Conservation (phyloP, 2,329 filamentous ascomycete genomes). For the Cladosporium sp. region DNA sequence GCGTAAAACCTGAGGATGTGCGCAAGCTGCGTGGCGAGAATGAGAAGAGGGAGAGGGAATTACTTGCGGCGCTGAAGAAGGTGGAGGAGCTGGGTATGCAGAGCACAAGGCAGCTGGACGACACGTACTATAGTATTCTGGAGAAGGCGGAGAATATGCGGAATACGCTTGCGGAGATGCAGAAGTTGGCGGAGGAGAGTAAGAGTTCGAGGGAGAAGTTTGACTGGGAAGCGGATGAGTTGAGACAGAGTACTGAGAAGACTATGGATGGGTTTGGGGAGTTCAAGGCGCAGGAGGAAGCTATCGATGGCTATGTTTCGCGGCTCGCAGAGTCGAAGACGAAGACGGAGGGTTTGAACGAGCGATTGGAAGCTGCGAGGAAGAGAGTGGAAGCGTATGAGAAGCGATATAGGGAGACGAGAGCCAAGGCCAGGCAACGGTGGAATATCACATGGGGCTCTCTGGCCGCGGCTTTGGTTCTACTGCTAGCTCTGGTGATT, state of each 20-base stretch:
- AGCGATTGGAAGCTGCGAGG: constrained; percentile 64
- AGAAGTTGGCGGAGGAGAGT: constrained; percentile 65
- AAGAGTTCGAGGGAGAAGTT: constrained; percentile 54
- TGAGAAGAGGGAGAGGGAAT: constrained; percentile 42
- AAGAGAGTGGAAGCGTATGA: constrained; percentile 68
- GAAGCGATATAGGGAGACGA: constrained; percentile 64
- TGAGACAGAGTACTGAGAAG: constrained; percentile 61
- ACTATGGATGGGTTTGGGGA: constrained; percentile 63
- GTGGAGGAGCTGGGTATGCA: constrained; percentile 59
- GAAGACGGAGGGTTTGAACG: constrained; percentile 60
- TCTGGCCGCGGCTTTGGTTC: constrained; percentile 26
- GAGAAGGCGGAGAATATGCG: constrained; percentile 67
- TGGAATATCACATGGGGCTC: constrained; percentile 33
- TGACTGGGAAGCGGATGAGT: constrained; percentile 24
- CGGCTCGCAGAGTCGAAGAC: constrained; percentile 62
- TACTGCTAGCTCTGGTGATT: constrained; percentile 30
- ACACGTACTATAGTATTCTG: constrained; percentile 71
- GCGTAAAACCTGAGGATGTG: constrained; percentile 43
- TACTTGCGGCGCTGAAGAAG: constrained; percentile 41
- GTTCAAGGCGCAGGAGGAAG: constrained; percentile 65
- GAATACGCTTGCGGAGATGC: constrained; percentile 63
- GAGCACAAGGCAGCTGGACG: constrained; percentile 66
- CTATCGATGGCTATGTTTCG: constrained; percentile 61
- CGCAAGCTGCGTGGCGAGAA: constrained; percentile 39
- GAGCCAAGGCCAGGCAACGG: constrained; percentile 55